Conservation (phyloP, 2,329 filamentous ascomycete species). For the Diaporthe destruens region DNA sequence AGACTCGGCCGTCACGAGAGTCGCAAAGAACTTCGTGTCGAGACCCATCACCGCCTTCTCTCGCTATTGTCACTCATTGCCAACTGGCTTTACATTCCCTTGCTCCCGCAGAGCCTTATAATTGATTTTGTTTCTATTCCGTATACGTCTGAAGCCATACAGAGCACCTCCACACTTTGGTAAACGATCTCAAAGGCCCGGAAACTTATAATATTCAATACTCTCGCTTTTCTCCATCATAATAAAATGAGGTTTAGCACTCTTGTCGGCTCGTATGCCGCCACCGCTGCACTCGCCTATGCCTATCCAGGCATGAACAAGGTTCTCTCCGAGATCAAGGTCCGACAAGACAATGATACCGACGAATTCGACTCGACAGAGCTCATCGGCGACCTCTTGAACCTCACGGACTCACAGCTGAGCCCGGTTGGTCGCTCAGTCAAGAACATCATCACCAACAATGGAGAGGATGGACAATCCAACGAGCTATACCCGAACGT, state of each 20-base stretch:
- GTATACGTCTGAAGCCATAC: too few species aligned
- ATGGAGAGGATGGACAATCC: conserved; percentile 42
- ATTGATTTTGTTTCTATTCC: neutral
- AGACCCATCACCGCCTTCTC: neutral
- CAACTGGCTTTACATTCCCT: conserved; percentile 14
- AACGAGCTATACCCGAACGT: conserved; percentile 4
- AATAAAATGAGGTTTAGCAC: conserved; percentile 10
- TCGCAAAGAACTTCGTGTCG: neutral
- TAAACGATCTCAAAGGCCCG: too few species aligned
- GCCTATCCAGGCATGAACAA: conserved; percentile 46
- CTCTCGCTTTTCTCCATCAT: neutral
- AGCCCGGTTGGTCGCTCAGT: conserved; percentile 53
- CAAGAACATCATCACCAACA: conserved; percentile 53
- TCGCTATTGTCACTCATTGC: neutral
- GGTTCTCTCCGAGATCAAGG: conserved; percentile 42
- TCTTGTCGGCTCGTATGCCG: neutral
- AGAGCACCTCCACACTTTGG: too few species aligned
- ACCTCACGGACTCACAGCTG: conserved; percentile 49
- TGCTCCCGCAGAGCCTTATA: too few species aligned
- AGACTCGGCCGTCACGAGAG: neutral
- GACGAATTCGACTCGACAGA: conserved; percentile 53
- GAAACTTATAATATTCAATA: neutral
- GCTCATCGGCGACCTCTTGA: conserved; percentile 56
- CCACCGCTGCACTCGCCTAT: neutral
- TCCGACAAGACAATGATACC: conserved; percentile 45